Evolutionary conservation across 257 asterid species (phyloP).

Genomic region (Gentiana straminea): DNA sequence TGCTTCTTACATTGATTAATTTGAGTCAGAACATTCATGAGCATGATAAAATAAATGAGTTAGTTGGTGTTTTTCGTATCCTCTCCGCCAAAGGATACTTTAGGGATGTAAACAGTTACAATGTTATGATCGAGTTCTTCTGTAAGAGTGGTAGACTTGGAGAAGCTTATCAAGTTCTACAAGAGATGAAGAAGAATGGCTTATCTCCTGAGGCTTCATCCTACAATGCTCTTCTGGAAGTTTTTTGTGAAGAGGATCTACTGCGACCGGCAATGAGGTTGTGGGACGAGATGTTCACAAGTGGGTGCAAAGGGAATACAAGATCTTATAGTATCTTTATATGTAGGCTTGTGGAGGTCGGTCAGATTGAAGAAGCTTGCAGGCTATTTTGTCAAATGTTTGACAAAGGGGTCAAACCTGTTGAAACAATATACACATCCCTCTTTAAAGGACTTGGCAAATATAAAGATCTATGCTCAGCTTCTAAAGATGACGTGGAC

Average conservation of each 20-base stretch:
- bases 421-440: slow-evolving; percentile 33
- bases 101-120: slow-evolving; percentile 41
- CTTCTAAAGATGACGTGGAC: slow-evolving; percentile 26
- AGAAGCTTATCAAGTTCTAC: slow-evolving; percentile 60
- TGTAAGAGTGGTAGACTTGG: slow-evolving; percentile 57
- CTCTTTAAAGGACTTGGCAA: slow-evolving; percentile 58
- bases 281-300: slow-evolving; percentile 93
- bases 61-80: slow-evolving; percentile 46
- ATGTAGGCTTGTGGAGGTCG: slow-evolving; percentile 37
- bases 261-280: slow-evolving; percentile 77
- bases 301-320: slow-evolving; percentile 60
- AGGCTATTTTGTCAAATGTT: slow-evolving; percentile 58
- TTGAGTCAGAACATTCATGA: slow-evolving; percentile 62
- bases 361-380: slow-evolving; percentile 63
- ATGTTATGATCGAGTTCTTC: slow-evolving; percentile 52
- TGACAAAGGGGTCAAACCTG: slow-evolving; percentile 52
- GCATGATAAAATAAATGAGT: slow-evolving; percentile 41
- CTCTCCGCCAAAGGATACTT: slow-evolving; percentile 48
- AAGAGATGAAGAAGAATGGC: slow-evolving; percentile 81
- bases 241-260: slow-evolving; percentile 74
- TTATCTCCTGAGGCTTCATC: slow-evolving; percentile 42
- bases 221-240: slow-evolving; percentile 72
- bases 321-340: slow-evolving; percentile 52
- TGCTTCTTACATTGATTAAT: slow-evolving; percentile 43
- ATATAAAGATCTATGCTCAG: slow-evolving; percentile 36